Evolutionary conservation across 805 yeast species (phyloP), one percentile per base, ranked within the genome.

Genomic region (Kodamaea hsintzibuensis): DNA sequence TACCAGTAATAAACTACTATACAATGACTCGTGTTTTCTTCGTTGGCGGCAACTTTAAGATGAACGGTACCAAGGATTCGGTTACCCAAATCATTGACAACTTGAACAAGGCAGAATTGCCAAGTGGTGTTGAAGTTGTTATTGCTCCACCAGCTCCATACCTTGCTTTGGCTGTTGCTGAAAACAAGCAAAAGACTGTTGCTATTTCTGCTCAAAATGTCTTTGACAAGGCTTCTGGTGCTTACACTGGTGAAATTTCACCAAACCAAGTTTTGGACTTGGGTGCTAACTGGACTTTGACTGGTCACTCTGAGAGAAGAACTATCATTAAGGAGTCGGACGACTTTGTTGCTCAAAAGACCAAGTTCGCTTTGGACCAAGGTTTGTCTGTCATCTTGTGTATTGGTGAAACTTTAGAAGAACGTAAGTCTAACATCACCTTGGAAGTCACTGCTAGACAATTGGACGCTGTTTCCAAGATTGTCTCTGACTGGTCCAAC

Each of bases 241-340:
- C 99, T 60, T 95, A 72, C 89, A 95, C 99, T 60, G 99, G 99
- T 75, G 99, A 95, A 81, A 84, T 88, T 71, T 87, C 96, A 50
- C 95, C 96, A 52, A 84, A 82, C 57, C 89, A 90, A 77, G 75
- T 93, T 71, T 87, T 89, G 81, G 99, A 95, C 72, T 82, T 88
- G 67, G 96, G 96, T 62, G 95, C 91, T 63, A 83, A 82, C 60
- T 95, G 98, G 98, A 96, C 92, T 60, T 83, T 95, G 70, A 82
- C 95, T 63, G 99, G 99, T 68, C 99, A 95, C 85, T 90, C 97
- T 60, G 99, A 95, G 83, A 92, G 99, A 83, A 90, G 99, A 82
- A 86, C 96, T 64, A 81, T 91, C 73, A 84, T 89, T 82, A 82
- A 86, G 73, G 99, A 95, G 81, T 72, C 88, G 57, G 97, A 91